A percentile compares a stretch with the other conserved stretches of the same genome.
phyloP scores from a whole-genome alignment of 2,329 filamentous ascomycete genomes.

The Hymenoscyphus albidus region DNA sequence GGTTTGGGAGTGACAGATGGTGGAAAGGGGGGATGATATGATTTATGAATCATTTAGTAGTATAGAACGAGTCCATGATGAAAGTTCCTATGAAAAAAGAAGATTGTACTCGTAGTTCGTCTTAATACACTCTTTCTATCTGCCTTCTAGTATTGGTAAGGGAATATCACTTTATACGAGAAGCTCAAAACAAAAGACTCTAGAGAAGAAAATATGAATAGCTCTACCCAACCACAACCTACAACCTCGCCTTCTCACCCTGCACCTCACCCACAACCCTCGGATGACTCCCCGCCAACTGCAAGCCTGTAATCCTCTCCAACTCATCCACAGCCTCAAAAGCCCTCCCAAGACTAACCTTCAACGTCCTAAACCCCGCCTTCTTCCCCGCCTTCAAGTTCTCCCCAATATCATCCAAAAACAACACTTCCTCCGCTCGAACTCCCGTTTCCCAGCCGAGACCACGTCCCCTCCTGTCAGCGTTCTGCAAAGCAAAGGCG shows the following conservation, averaged over 20 bases:
- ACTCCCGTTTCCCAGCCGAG: slow-evolving; percentile 51
- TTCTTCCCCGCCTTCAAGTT: slow-evolving; percentile 78
- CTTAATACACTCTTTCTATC: too few species aligned
- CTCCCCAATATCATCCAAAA: slow-evolving; percentile 84
- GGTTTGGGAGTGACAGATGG: too few species aligned
- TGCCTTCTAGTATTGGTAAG: too few species aligned
- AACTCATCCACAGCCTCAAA: slow-evolving; percentile 79
- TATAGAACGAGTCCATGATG: too few species aligned
- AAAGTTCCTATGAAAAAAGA: too few species aligned
- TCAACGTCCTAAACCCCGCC: slow-evolving; percentile 76
- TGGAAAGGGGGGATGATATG: too few species aligned
- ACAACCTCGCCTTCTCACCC: slow-evolving; percentile 8
- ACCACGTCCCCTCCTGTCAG: slow-evolving; percentile 40
- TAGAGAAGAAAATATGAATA: background rate
- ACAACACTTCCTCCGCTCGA: slow-evolving; percentile 66
- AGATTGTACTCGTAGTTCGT: too few species aligned
- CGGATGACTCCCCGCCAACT: slow-evolving; percentile 40
- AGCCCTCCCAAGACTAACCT: slow-evolving; percentile 73
- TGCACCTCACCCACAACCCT: slow-evolving; percentile 23
- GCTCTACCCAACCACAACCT: background rate
- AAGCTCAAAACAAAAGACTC: too few species aligned
- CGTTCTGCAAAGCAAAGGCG: slow-evolving; percentile 51
- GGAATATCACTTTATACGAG: too few species aligned
- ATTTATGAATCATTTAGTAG: too few species aligned
- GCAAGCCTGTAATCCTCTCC: slow-evolving; percentile 69